A percentile compares a stretch with the other conserved stretches of the same genome.
Conservation (phyloP, 257 asterid species). For the Solanum bulbocastanum region DNA sequence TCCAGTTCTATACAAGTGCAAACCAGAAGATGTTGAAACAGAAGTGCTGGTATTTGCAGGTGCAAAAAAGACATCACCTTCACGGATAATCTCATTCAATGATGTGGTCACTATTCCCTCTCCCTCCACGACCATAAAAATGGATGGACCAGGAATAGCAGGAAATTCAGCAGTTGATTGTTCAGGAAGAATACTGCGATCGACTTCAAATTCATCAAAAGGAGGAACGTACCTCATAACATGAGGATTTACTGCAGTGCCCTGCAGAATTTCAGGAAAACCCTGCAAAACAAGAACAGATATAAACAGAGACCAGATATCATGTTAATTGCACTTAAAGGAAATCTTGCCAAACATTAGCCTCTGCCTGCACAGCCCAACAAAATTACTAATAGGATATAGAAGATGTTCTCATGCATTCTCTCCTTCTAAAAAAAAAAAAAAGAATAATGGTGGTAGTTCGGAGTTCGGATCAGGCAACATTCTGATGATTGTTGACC, state of each 20-base stretch:
- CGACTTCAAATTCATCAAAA: constrained; percentile 90
- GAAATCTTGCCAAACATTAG: not conserved
- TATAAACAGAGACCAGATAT: not conserved
- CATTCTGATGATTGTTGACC: not conserved
- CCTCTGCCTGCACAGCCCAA: not conserved
- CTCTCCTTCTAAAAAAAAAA: not conserved
- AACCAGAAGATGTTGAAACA: constrained; percentile 24
- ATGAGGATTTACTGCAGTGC: constrained; percentile 46
- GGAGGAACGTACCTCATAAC: constrained; percentile 63
- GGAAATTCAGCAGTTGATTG: constrained; percentile 40
- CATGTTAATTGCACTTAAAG: not conserved
- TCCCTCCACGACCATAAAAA: constrained; percentile 51
- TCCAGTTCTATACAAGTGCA: constrained; percentile 68
- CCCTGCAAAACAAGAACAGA: constrained; percentile 35
- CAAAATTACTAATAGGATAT: not conserved
- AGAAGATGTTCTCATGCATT: not conserved
- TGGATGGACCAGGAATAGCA: constrained; percentile 55
- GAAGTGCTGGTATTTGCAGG: constrained; percentile 44
- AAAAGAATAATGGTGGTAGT: not conserved
- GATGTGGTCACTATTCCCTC: constrained; percentile 33
- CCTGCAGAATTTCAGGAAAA: constrained; percentile 53
- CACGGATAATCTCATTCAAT: constrained; percentile 23
- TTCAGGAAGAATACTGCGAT: constrained; percentile 58
- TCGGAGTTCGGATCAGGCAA: not conserved
- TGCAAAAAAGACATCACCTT: constrained; percentile 69